phyloP scores from a whole-genome alignment of 1,139 yeast species.

The Candida sanyaensis region DNA sequence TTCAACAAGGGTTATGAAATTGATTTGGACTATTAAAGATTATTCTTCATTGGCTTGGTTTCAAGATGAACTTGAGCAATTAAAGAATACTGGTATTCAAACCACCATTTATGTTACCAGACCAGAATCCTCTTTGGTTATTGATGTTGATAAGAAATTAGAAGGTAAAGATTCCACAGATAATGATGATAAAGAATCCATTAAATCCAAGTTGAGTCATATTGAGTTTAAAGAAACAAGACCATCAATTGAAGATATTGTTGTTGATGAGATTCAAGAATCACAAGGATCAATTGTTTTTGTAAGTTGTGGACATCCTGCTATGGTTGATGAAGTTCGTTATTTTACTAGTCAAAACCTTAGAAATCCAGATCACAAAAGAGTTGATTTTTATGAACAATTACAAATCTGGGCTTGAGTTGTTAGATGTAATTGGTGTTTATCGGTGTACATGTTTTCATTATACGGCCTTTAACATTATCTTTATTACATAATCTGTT shows the following conservation, averaged over 20 bases:
- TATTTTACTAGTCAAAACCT: conserved; percentile 29
- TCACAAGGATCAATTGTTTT: conserved; percentile 41
- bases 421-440: no score
- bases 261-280: conserved; percentile 27
- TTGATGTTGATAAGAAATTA: conserved; percentile 6
- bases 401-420: conserved; percentile 40
- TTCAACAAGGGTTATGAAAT: conserved; percentile 23
- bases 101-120: conserved; percentile 32
- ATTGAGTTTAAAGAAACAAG: conserved; percentile 33
- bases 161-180: not conserved
- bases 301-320: conserved; percentile 55
- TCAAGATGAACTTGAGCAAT: conserved; percentile 27
- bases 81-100: conserved; percentile 23
- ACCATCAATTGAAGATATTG: conserved; percentile 30
- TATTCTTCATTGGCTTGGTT: conserved; percentile 33
- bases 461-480: no score
- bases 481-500: no score
- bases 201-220: conserved; percentile 27
- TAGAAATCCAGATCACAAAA: conserved; percentile 24
- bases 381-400: conserved; percentile 41
- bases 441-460: no score
- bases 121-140: conserved; percentile 18
- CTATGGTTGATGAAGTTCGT: conserved; percentile 53
- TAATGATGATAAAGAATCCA: conserved; percentile 4
- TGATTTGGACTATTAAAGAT: conserved; percentile 39